A percentile compares a stretch with the other conserved stretches of the same genome.
These are phyloP conservation scores for Aspergillus sclerotiicarbonarius DNA, from an alignment of 495 filamentous ascomycete species.

Conservation along the genomic window DNA sequence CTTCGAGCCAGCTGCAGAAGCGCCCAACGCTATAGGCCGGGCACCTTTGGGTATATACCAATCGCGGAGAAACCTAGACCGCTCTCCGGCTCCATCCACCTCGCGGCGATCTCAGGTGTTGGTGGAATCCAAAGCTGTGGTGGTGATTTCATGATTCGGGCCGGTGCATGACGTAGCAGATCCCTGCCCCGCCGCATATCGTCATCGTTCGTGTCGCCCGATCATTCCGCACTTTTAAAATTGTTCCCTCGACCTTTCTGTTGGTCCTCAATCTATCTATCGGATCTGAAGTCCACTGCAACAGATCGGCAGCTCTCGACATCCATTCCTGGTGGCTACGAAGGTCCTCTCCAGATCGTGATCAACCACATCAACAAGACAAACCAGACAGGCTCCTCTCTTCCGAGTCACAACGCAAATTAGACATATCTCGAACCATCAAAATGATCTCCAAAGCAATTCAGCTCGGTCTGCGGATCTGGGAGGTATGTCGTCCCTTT, in stretches of 20 bases:
- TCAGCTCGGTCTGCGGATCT: slow-evolving; percentile 36
- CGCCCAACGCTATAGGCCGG: background rate
- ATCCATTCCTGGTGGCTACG: background rate
- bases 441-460: slow-evolving; percentile 32
- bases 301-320: background rate
- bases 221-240: slow-evolving; percentile 28
- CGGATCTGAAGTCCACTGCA: slow-evolving; percentile 10
- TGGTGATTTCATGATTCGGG: slow-evolving; percentile 23
- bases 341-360: background rate
- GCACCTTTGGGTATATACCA: background rate
- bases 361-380: background rate
- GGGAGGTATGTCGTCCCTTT: slow-evolving; percentile 33
- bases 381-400: background rate
- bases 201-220: slow-evolving; percentile 36
- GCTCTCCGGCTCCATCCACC: too few relatives aligned
- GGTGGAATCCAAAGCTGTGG: background rate
- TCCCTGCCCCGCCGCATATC: slow-evolving; percentile 23
- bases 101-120: background rate
- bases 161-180: slow-evolving; percentile 40
- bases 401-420: background rate
- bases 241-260: slow-evolving; percentile 18
- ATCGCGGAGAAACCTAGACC: too few relatives aligned
- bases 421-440: slow-evolving; percentile 9
- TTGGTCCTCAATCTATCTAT: slow-evolving; percentile 9
- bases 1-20: background rate